Evolutionary conservation across 2,329 filamentous ascomycete species (phyloP).

Genomic region (Zasmidium cellare): DNA sequence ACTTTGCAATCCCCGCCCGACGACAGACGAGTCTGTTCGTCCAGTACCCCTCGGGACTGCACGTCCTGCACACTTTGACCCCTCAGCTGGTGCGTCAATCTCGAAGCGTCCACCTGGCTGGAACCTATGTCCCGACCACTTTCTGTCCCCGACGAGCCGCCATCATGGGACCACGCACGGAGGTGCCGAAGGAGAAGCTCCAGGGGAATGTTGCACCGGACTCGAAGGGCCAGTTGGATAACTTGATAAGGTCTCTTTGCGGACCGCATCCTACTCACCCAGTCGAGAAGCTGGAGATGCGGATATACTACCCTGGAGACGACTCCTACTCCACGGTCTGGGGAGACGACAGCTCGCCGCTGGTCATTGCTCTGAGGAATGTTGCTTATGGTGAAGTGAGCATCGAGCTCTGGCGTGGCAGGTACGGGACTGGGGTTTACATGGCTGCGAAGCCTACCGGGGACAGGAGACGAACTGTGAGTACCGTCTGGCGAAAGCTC

Average conservation of each 20-base stretch:
- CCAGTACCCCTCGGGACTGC: constrained; percentile 42
- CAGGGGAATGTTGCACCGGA: constrained; percentile 22
- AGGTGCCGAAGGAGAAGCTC: constrained; percentile 11
- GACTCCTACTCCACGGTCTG: constrained; percentile 41
- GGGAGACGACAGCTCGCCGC: constrained; percentile 39
- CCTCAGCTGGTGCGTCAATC: constrained; percentile 43
- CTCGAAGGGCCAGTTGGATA: constrained; percentile 33
- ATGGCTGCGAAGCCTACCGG: constrained; percentile 23
- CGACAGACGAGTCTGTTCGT: constrained; percentile 42
- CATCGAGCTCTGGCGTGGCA: constrained; percentile 36
- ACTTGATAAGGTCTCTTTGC: constrained; percentile 37
- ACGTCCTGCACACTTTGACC: constrained; percentile 40
- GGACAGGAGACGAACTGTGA: constrained; percentile 25
- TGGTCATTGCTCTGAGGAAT: constrained; percentile 39
- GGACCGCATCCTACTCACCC: constrained; percentile 23
- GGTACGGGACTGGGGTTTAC: constrained; percentile 34
- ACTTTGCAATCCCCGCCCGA: constrained; percentile 32
- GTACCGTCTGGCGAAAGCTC: constrained; percentile 34
- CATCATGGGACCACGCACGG: constrained; percentile 9
- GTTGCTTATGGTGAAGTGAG: constrained; percentile 40
- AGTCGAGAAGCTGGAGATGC: constrained; percentile 38
- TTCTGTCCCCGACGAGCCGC: constrained; percentile 23
- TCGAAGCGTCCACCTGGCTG: constrained; percentile 42
- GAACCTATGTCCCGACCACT: constrained; percentile 34
- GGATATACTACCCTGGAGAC: constrained; percentile 42